Conservation (phyloP, 1,284 basidiomycete genomes). For the Moesziomyces globuligerus region DNA sequence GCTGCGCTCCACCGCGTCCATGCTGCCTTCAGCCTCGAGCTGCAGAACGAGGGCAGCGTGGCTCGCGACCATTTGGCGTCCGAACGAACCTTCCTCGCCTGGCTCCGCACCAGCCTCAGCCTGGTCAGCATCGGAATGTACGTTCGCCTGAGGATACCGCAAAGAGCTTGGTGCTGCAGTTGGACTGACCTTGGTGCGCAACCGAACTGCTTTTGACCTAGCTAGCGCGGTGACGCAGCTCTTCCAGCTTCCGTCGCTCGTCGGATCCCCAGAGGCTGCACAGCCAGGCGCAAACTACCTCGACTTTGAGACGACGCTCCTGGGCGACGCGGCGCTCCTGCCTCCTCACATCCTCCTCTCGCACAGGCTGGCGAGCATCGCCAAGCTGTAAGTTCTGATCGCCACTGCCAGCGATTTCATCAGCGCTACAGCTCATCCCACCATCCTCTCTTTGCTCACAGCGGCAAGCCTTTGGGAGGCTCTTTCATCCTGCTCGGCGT, state of each 20-base stretch:
- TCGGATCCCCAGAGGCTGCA: slow-evolving; percentile 10
- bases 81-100: slow-evolving; percentile 67
- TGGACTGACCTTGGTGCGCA: too few relatives aligned
- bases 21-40: slow-evolving; percentile 37
- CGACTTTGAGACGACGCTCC: slow-evolving; percentile 9
- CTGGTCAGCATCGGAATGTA: slow-evolving; percentile 63
- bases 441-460: neutral
- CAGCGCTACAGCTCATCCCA: neutral
- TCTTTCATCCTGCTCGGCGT: slow-evolving; percentile 58
- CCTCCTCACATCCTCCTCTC: slow-evolving; percentile 17
- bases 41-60: slow-evolving; percentile 65
- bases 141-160: too few relatives aligned
- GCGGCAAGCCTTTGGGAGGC: slow-evolving; percentile 57
- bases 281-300: slow-evolving; percentile 7
- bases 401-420: too few relatives aligned
- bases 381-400: slow-evolving; percentile 36
- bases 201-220: neutral
- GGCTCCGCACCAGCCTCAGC: slow-evolving; percentile 66
- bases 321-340: slow-evolving; percentile 3
- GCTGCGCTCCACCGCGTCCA: slow-evolving; percentile 18
- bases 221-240: slow-evolving; percentile 60
- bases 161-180: too few relatives aligned
- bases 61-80: slow-evolving; percentile 67
- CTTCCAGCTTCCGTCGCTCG: slow-evolving; percentile 61
- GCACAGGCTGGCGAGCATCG: slow-evolving; percentile 23